phyloP scores from a whole-genome alignment of 2,329 filamentous ascomycete species.

The Fusarium chlamydosporum region DNA sequence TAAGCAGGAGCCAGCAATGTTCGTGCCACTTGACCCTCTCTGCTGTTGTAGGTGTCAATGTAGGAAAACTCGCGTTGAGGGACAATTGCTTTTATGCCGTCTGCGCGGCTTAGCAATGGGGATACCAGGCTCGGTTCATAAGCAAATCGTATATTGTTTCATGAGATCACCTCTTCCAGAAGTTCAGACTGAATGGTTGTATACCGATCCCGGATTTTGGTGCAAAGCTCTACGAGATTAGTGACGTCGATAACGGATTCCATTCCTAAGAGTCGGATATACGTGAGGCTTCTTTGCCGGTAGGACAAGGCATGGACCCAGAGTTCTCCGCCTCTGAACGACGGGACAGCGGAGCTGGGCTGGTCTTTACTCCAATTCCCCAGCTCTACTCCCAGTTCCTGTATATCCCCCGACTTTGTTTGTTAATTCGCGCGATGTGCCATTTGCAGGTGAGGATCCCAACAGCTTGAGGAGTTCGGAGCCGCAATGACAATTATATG shows the following conservation, averaged over 20 bases:
- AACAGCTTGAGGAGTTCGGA: constrained; percentile 32
- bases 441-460: constrained; percentile 15
- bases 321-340: constrained; percentile 26
- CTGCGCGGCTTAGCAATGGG: background rate
- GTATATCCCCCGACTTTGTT: constrained; percentile 15
- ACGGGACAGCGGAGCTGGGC: constrained; percentile 12
- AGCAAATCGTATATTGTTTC: background rate
- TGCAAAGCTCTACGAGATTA: constrained; percentile 9
- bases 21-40: constrained; percentile 22
- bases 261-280: constrained; percentile 9
- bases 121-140: constrained; percentile 15
- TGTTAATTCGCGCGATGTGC: background rate
- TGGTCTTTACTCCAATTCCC: constrained; percentile 27
- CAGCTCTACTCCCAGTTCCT: constrained; percentile 19
- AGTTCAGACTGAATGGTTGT: background rate
- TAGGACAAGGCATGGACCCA: constrained; percentile 11
- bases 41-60: background rate
- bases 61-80: background rate
- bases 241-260: constrained; percentile 25
- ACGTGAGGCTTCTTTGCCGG: background rate
- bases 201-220: constrained; percentile 2
- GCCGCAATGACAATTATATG: constrained; percentile 34
- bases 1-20: constrained; percentile 12
- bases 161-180: constrained; percentile 3
- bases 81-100: background rate